Percentiles rank a stretch among this genome's conserved stretches.
Conservation (phyloP, 2,329 filamentous ascomycete species). For the Arthrobotrys musiformis region DNA sequence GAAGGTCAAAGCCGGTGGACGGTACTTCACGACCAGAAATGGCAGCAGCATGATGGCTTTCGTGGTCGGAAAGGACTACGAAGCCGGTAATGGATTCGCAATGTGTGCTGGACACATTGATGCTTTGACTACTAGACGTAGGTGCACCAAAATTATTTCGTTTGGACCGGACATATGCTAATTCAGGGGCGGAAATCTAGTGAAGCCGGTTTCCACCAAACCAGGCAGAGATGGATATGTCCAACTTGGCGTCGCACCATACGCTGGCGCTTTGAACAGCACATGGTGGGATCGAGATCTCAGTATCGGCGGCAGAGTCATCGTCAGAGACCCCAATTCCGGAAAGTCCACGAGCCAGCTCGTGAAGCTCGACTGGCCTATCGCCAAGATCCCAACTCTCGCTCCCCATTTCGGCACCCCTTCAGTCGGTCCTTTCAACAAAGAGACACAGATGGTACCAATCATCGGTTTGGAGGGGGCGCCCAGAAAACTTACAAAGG, state of each 20-base stretch:
- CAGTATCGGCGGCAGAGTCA: slow-evolving; percentile 85
- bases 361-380: slow-evolving; percentile 91
- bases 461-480: slow-evolving; percentile 82
- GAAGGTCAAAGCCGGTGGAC: slow-evolving; percentile 80
- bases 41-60: slow-evolving; percentile 88
- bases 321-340: slow-evolving; percentile 77
- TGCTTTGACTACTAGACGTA: slow-evolving; percentile 80
- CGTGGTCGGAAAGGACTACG: slow-evolving; percentile 80
- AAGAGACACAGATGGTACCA: slow-evolving; percentile 92
- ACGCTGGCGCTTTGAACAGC: slow-evolving; percentile 82
- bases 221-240: slow-evolving; percentile 85
- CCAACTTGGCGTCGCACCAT: slow-evolving; percentile 91
- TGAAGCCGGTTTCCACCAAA: slow-evolving; percentile 90
- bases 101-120: slow-evolving; percentile 94
- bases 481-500: slow-evolving; percentile 35
- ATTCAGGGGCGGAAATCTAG: slow-evolving; percentile 18
- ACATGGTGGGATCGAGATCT: slow-evolving; percentile 99
- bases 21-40: slow-evolving; percentile 89
- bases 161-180: not conserved
- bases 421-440: slow-evolving; percentile 75
- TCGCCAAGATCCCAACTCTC: slow-evolving; percentile 89
- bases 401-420: slow-evolving; percentile 91
- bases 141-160: not conserved
- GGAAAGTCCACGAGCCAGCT: slow-evolving; percentile 83
- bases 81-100: slow-evolving; percentile 84